Conservation (phyloP, 2,329 filamentous ascomycete genomes). For the Diaporthe citri region DNA sequence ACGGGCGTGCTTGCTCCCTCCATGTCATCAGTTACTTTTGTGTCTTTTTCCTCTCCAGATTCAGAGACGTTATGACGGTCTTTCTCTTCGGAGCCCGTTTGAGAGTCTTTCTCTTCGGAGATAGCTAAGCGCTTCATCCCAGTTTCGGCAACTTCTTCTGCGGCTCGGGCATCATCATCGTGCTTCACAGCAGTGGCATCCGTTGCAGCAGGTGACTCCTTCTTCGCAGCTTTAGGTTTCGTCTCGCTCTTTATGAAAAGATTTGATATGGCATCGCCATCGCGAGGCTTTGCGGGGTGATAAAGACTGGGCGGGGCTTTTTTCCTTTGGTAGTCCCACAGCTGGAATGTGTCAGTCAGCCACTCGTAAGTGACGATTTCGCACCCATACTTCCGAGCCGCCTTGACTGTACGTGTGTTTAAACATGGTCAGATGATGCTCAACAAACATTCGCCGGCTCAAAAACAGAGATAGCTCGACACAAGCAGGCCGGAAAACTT, state of each 20-base stretch:
- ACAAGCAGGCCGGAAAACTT: conserved; percentile 3
- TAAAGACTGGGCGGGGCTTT: conserved; percentile 30
- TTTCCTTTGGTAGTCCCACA: neutral
- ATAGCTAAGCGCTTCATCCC: neutral
- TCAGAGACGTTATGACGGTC: neutral
- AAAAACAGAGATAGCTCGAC: no score
- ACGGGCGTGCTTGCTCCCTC: neutral
- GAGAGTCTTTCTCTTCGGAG: neutral
- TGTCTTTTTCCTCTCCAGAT: neutral
- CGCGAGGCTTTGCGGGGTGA: conserved; percentile 29
- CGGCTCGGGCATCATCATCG: neutral
- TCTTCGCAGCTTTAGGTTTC: neutral
- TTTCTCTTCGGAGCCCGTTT: neutral
- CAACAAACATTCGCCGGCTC: neutral
- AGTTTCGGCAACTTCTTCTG: neutral
- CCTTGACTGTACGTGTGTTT: conserved; percentile 50
- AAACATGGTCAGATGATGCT: neutral
- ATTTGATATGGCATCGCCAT: conserved; percentile 14
- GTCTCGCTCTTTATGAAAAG: conserved; percentile 5
- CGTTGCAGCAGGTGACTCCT: neutral
- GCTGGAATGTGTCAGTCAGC: conserved; percentile 61
- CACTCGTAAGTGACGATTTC: conserved; percentile 64
- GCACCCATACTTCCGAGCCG: conserved; percentile 51
- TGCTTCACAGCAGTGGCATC: neutral
- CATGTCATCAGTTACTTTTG: neutral